phyloP scores from a whole-genome alignment of 1,284 basidiomycete genomes.

The Abortiporus biennis region DNA sequence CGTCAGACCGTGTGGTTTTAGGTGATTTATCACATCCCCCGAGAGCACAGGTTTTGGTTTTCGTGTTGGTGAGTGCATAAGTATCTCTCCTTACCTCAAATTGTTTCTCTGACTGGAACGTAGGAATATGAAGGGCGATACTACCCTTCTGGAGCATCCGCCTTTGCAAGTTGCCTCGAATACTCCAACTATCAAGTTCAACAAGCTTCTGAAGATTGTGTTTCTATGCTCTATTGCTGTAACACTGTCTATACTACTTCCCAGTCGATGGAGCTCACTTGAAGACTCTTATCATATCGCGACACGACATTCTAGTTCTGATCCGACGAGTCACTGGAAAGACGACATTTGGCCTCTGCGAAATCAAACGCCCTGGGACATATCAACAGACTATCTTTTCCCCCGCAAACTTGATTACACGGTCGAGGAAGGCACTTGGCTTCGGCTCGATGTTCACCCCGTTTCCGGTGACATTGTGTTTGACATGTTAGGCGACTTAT shows the following conservation, averaged over 20 bases:
- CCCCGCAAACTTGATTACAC: constrained; percentile 60
- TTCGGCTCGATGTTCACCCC: constrained; percentile 66
- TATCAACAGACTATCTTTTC: constrained; percentile 70
- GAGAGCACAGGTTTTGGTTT: no score
- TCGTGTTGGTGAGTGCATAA: no score
- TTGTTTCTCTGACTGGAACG: no score
- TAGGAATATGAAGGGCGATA: no score
- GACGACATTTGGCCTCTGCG: constrained; percentile 64
- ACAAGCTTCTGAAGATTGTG: no score
- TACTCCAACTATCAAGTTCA: no score
- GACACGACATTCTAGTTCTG: neutral
- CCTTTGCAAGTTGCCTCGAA: no score
- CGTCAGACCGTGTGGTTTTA: no score
- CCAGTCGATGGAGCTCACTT: neutral
- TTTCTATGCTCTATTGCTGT: neutral
- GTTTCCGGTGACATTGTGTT: constrained; percentile 64
- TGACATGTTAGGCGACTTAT: constrained; percentile 69
- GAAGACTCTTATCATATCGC: neutral
- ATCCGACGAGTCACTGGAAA: constrained; percentile 40
- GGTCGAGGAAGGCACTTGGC: constrained; percentile 67
- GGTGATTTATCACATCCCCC: no score
- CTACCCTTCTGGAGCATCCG: no score
- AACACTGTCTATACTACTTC: neutral
- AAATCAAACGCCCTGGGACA: constrained; percentile 63
- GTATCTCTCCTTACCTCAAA: no score